These are phyloP conservation scores for Sanghuangporus weigelae DNA, from an alignment of 1,284 basidiomycete species.

Conservation along the genomic window DNA sequence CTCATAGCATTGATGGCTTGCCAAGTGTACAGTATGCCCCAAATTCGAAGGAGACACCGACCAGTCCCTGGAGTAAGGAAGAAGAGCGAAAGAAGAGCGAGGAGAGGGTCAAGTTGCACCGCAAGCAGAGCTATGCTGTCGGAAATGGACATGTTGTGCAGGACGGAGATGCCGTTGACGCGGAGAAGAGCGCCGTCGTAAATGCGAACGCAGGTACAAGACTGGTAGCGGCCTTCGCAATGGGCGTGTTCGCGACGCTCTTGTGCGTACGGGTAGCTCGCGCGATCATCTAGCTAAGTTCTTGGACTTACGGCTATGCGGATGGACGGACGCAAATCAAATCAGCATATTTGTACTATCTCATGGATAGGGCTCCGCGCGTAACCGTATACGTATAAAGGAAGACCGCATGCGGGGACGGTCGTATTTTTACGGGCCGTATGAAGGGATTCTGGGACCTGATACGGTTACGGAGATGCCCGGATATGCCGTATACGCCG, in stretches of 20 bases:
- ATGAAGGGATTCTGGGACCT: too few relatives aligned
- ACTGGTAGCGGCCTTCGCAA: not conserved
- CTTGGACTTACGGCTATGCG: not conserved
- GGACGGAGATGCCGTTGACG: not conserved
- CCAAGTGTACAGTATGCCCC: conserved; percentile 33
- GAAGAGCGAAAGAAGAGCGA: not conserved
- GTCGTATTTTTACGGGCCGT: too few relatives aligned
- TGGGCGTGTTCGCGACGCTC: not conserved
- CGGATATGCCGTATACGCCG: too few relatives aligned
- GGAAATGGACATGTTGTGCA: not conserved
- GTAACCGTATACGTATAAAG: too few relatives aligned
- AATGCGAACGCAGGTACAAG: not conserved
- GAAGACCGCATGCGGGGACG: too few relatives aligned
- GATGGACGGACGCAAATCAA: not conserved
- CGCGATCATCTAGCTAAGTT: not conserved
- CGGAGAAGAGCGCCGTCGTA: not conserved
- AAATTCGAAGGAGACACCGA: conserved; percentile 14
- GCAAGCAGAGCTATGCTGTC: too few relatives aligned
- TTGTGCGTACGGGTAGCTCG: not conserved
- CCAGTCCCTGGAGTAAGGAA: conserved; percentile 20
- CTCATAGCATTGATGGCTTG: conserved; percentile 39
- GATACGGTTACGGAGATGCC: too few relatives aligned
- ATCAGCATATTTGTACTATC: too few relatives aligned
- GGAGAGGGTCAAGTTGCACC: not conserved
- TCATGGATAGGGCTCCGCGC: too few relatives aligned